Conservation (phyloP, 2,329 filamentous ascomycete genomes). For the Chalara sp. region DNA sequence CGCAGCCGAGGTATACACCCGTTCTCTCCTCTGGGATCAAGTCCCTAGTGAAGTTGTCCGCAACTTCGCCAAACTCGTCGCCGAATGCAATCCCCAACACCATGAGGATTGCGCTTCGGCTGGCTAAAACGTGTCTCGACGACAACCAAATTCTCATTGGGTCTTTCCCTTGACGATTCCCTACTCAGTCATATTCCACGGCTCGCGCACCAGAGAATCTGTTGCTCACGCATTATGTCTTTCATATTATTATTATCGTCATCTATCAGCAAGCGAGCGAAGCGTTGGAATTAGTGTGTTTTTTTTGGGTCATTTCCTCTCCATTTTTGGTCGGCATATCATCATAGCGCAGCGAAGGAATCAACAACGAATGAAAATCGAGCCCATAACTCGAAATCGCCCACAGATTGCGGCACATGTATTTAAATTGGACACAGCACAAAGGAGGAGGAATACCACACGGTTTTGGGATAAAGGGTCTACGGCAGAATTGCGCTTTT, state of each 20-base stretch:
- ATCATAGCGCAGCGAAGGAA: slow-evolving; percentile 10
- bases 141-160: too few species aligned
- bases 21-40: slow-evolving; percentile 89
- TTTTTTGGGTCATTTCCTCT: slow-evolving; percentile 29
- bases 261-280: slow-evolving; percentile 18
- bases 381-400: neutral
- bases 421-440: slow-evolving; percentile 1
- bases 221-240: slow-evolving; percentile 41
- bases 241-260: slow-evolving; percentile 16
- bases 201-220: slow-evolving; percentile 31
- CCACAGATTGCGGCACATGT: neutral
- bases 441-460: neutral
- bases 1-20: slow-evolving; percentile 84
- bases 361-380: neutral
- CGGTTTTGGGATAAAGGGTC: neutral
- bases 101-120: slow-evolving; percentile 17
- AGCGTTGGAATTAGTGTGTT: slow-evolving; percentile 19
- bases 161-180: neutral
- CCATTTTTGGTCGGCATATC: slow-evolving; percentile 18
- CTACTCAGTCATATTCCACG: slow-evolving; percentile 1
- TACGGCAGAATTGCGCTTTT: neutral
- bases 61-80: slow-evolving; percentile 87
- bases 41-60: slow-evolving; percentile 87
- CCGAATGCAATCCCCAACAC: slow-evolving; percentile 54
- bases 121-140: neutral